Evolutionary conservation across 495 filamentous ascomycete genomes (phyloP).

Genomic region (Schizothecium vesticola): DNA sequence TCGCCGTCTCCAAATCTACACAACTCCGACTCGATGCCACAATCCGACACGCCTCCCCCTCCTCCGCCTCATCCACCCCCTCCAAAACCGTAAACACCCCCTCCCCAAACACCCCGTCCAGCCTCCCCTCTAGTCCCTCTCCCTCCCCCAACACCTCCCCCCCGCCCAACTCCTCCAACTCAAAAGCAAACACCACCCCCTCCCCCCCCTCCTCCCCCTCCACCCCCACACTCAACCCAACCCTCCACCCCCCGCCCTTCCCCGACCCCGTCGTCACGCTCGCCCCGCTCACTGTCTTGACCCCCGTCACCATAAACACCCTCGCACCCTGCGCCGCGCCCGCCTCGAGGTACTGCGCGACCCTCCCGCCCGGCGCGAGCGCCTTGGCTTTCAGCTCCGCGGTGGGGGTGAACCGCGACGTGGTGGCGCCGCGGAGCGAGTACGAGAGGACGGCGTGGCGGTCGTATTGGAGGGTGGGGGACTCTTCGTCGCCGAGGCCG

Average conservation of each 20-base stretch:
- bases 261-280: conserved; percentile 7
- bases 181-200: conserved; percentile 3
- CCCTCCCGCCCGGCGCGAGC: not conserved
- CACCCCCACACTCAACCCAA: conserved; percentile 1
- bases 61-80: conserved; percentile 10
- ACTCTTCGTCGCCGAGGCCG: conserved; percentile 13
- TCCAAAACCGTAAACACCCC: not conserved
- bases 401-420: not conserved
- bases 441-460: conserved; percentile 13
- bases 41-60: not conserved
- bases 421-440: conserved; percentile 1
- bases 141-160: not conserved
- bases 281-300: conserved; percentile 14
- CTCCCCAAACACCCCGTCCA: conserved; percentile 6
- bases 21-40: conserved; percentile 1
- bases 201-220: not conserved
- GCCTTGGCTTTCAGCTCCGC: not conserved
- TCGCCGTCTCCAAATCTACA: conserved; percentile 12
- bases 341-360: not conserved
- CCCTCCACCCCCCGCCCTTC: conserved; percentile 5
- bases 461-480: conserved; percentile 9
- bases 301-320: conserved; percentile 14
- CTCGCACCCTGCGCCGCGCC: conserved; percentile 1
- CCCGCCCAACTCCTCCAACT: conserved; percentile 5
- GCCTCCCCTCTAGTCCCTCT: not conserved